Evolutionary conservation across 768 basidiomycete genomes (phyloP).

Genomic region (Sistotremastrum suecicum): DNA sequence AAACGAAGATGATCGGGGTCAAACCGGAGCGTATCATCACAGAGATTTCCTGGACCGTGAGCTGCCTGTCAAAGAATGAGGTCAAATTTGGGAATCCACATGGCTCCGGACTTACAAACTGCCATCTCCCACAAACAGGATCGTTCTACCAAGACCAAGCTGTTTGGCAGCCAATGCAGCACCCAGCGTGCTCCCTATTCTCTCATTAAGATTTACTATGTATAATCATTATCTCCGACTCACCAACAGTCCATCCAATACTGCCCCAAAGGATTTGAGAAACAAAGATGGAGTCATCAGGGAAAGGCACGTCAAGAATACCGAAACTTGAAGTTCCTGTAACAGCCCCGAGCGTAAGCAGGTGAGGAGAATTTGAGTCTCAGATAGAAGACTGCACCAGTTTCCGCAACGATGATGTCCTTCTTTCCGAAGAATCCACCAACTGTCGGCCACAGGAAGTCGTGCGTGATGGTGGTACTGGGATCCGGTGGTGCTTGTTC

Average conservation of each 20-base stretch:
- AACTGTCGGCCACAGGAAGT: constrained; percentile 75
- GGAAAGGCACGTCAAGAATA: constrained; percentile 66
- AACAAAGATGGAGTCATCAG: constrained; percentile 48
- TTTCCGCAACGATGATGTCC: constrained; percentile 80
- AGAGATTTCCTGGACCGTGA: constrained; percentile 72
- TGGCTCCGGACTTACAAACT: constrained; percentile 38
- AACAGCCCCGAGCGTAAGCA: background rate
- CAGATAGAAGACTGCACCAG: constrained; percentile 30
- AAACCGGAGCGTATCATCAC: constrained; percentile 65
- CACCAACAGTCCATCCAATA: constrained; percentile 81
- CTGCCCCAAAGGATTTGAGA: constrained; percentile 83
- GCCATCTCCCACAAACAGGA: constrained; percentile 80
- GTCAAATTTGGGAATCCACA: constrained; percentile 2
- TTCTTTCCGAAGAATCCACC: constrained; percentile 53
- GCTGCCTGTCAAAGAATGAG: constrained; percentile 31
- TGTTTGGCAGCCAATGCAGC: constrained; percentile 72
- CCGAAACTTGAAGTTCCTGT: constrained; percentile 73
- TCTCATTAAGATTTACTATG: background rate
- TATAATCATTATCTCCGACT: constrained; percentile 9
- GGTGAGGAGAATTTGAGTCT: background rate
- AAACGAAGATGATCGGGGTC: constrained; percentile 71
- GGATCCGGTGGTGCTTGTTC: constrained; percentile 35
- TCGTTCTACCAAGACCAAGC: constrained; percentile 42
- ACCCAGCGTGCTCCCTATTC: constrained; percentile 49
- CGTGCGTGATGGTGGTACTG: constrained; percentile 48